These are phyloP conservation scores for Yamadazyma sp. DNA, from an alignment of 805 yeast genomes.

Conservation along the genomic window DNA sequence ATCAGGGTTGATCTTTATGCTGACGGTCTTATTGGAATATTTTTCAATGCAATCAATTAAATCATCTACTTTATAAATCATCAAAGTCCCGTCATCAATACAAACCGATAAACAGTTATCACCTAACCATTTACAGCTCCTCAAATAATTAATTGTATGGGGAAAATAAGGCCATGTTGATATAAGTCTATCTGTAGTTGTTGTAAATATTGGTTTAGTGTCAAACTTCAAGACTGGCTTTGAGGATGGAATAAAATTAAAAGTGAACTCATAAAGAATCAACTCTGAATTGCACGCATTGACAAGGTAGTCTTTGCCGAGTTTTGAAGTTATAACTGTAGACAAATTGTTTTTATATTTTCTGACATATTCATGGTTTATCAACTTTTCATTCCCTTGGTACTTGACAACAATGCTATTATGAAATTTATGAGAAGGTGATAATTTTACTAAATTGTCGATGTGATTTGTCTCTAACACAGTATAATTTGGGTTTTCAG, in stretches of 20 bases:
- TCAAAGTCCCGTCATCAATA: slow-evolving; percentile 52
- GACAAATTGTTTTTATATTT: slow-evolving; percentile 42
- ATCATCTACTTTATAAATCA: slow-evolving; percentile 31
- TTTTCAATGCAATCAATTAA: slow-evolving; percentile 19
- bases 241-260: slow-evolving; percentile 24
- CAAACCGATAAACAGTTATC: slow-evolving; percentile 42
- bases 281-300: slow-evolving; percentile 34
- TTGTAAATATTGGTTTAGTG: slow-evolving; percentile 39
- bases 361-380: slow-evolving; percentile 23
- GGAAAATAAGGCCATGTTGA: slow-evolving; percentile 55
- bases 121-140: slow-evolving; percentile 31
- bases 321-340: slow-evolving; percentile 16
- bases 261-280: slow-evolving; percentile 29
- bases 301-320: slow-evolving; percentile 22
- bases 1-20: slow-evolving; percentile 21
- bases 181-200: slow-evolving; percentile 36
- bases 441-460: background rate
- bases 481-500: slow-evolving; percentile 1
- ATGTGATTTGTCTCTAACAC: slow-evolving; percentile 1
- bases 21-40: slow-evolving; percentile 8
- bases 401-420: slow-evolving; percentile 28
- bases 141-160: slow-evolving; percentile 54
- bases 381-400: slow-evolving; percentile 19
- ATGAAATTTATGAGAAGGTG: slow-evolving; percentile 22
- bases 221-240: slow-evolving; percentile 33